Evolutionary conservation across 169 alveolate species (phyloP), one percentile per base, ranked within the genome.

Genomic region (Eimeria acervulina): DNA sequence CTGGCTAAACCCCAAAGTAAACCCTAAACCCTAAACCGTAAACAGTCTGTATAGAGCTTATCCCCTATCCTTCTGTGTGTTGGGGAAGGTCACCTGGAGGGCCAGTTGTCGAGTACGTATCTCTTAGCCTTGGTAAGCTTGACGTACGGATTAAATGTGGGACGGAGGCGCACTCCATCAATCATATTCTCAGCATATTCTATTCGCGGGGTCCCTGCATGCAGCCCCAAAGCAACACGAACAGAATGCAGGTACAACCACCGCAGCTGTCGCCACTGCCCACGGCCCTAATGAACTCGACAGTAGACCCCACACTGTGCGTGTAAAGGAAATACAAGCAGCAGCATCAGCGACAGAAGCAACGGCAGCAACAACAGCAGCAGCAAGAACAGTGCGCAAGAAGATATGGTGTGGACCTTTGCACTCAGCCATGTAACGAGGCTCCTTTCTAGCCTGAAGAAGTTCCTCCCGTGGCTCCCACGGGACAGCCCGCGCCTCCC

Each of bases 141-240:
- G 31, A 98, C 98, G 81, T 96, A 98, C 0, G 99, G 99, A 95
- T 98, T 98, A 95, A 98, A 98, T 10, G 98, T 97, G 52, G 98
- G 98, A 38, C 96, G 96, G 76, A 97, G 96, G 70, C 99, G 96
- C 3, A 98, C 95, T 61, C 98, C 98, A 88, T 98, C 98, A n/a
- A 97, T 95, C 63, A 97, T 40, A 90, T 97, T 97, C 83, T 96
- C 97, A 81, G 94, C 97, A 95, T 97, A 98, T 90, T 97, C 98
- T 66, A 98, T 89, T 81, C 99, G 97, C 2, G 99, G 99, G 13
- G 99, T 98, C 19, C 98, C 98, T 95, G 66, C 40, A 51, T 31
- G 78, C 78, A 68, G 78, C 78, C 51, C 81, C 81, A 70, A 70
- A 3, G 33, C 47, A 33, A 13, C 28, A 1, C 42, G 13, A 6